A percentile compares a stretch with the other conserved stretches of the same genome.
Conservation (phyloP, 768 basidiomycete species). For the Coprinopsis cinerea region DNA sequence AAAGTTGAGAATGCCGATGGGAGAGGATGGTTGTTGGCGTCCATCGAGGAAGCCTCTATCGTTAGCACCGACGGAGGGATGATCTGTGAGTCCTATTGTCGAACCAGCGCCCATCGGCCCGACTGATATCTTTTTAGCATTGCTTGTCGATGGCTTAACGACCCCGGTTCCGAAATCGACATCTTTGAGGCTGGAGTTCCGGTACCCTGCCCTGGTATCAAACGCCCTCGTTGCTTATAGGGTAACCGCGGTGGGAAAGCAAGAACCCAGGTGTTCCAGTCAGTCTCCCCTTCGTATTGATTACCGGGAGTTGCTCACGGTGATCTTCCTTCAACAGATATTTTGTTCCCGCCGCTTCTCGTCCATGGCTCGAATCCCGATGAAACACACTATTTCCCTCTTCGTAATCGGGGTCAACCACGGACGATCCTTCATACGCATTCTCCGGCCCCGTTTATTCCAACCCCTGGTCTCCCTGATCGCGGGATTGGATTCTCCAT, state of each 20-base stretch:
- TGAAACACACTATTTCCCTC: constrained; percentile 67
- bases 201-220: constrained; percentile 51
- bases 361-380: constrained; percentile 50
- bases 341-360: constrained; percentile 60
- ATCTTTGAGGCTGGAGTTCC: constrained; percentile 38
- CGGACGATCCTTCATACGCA: constrained; percentile 64
- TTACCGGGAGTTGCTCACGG: too few species aligned
- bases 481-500: constrained; percentile 50
- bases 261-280: constrained; percentile 33
- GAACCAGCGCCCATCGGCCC: background rate
- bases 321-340: constrained; percentile 31
- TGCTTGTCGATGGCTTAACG: constrained; percentile 30
- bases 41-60: constrained; percentile 38
- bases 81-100: constrained; percentile 37
- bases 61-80: too few species aligned
- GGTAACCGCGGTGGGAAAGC: constrained; percentile 28
- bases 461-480: constrained; percentile 18
- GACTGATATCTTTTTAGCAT: constrained; percentile 24
- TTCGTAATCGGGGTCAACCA: constrained; percentile 29
- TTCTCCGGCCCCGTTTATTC: constrained; percentile 61
- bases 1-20: constrained; percentile 43
- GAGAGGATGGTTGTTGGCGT: constrained; percentile 58
- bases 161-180: constrained; percentile 27
- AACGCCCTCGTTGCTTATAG: constrained; percentile 64
- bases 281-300: constrained; percentile 10